Evolutionary conservation across 1,139 yeast genomes (phyloP), one percentile per base, ranked within the genome.

Genomic region (Hemisphaericaspora xylofermentans): DNA sequence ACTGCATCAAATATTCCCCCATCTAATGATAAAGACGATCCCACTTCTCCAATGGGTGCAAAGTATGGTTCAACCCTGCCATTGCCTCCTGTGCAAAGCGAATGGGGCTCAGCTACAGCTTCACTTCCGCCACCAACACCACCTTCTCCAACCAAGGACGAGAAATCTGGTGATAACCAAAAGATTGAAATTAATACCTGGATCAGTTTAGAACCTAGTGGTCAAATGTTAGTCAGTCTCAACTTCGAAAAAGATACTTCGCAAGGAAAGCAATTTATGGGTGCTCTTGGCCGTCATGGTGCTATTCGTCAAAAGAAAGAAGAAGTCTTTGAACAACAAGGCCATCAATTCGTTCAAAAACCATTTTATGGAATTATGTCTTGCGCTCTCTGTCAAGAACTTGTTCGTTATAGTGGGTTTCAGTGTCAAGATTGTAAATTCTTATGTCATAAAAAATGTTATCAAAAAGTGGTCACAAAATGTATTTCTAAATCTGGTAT

Each of bases 341-440:
- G 98, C 12, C 98, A 93, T 66, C 95, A 88, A 62, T 93, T 93
- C 68, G 95, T 88, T 31, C 96, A 88, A 60, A 93, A 88, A 53
- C 96, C 89, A 60, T 89, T 93, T 59, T 93, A 93, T 74, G 88
- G 88, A 53, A 88, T 93, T 54, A 93, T 93, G 97, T 81, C 94
- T 50, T 93, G 98, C 68, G 96, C 98, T 1, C 80, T 89, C 46
- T 93, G 98, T 74, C 96, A 96, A 9, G 98, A 93, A 47, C 91
- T 93, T 58, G 71, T 93, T 50, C 84, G 96, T 53, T 89, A 93
- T 48, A 81, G 88, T n/a, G 97, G 97, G 9, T 89, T 74, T 62
- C 98, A 93, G 66, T 93, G 98, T 69, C 94, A 88, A 63, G 98
- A 93, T 61, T 93, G 98, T 76, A 80, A 84, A 53, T 88, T 89